Conservation (phyloP, 2,329 filamentous ascomycete species). For the Fusarium multiceps region DNA sequence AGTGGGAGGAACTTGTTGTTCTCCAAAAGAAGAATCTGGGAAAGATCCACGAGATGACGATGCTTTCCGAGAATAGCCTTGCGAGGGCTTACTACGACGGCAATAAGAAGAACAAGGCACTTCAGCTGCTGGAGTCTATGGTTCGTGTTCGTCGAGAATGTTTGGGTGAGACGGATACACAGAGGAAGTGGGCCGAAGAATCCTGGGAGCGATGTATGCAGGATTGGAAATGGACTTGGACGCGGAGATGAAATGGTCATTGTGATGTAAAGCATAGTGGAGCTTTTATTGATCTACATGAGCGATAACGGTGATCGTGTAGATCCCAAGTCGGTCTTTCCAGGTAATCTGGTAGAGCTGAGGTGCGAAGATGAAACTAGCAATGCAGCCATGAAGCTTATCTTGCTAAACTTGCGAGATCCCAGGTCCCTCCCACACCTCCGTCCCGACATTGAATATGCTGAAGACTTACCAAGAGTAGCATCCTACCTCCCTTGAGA, state of each 20-base stretch:
- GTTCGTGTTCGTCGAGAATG: not conserved
- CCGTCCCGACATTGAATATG: fast-evolving
- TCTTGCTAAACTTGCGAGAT: not conserved
- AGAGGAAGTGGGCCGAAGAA: not conserved
- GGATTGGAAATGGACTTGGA: not conserved
- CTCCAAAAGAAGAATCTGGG: not conserved
- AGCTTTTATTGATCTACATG: not conserved
- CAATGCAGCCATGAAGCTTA: not conserved
- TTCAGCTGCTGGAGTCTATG: not conserved
- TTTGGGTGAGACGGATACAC: fast-evolving
- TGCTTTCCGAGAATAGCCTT: not conserved
- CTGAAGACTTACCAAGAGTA: no score
- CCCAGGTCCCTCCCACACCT: no score
- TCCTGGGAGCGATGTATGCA: not conserved
- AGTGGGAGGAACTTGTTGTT: not conserved
- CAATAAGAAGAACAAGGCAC: fast-evolving
- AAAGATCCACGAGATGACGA: fast-evolving
- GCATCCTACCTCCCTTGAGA: no score
- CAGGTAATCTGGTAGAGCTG: not conserved
- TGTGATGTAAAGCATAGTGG: not conserved
- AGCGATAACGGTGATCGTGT: fast-evolving
- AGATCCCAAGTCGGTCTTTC: not conserved
- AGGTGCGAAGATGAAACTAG: not conserved
- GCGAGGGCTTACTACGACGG: not conserved
- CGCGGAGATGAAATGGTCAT: not conserved